Base-by-base conservation (phyloP, 2,329 filamentous ascomycete genomes). In the Xylaria sp. region DNA sequence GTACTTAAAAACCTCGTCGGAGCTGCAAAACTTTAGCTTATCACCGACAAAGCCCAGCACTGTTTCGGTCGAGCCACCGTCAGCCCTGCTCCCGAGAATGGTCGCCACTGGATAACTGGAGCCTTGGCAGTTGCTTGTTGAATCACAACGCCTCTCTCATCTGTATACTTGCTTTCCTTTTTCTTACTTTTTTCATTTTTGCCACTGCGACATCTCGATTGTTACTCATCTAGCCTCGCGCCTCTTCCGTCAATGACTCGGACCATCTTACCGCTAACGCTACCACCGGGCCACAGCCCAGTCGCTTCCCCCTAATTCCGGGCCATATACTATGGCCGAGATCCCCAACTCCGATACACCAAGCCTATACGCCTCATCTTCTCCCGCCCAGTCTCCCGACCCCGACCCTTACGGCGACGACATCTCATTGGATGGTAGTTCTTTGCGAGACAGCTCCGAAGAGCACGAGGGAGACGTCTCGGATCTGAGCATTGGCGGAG, bases 261-360 rank as follows among this genome's bases (percentile, higher is more conserved):
- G 17, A 2, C 6, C 14, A 35, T 19, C 46, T n/a, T 31, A 31
- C 28, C 46, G 37, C 55, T 25, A 42, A 12, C 23, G 21, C 40
- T 52, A 14, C n/a, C 38, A 15, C 35, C 21, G 21, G 54, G 45
- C 49, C 15, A 55, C 43, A 49, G 45, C 28, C 31, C 37, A 54
- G 23, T 38, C 14, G 23, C 14, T 15, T 35, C 45, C 37, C 28
- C 23, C n/a, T 15, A 11, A 38, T 4, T 19, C 12, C n/a, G 33
- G 38, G 19, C 49, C 2, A 45, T 23, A 37, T 57, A 65, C 35
- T 58, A 72, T 72, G 70, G 68, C 63, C 51, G 70, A 71, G 63
- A 63, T 68, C 35, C 35, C 57, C 35, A 46, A 68, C 56, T 70
- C 68, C n/a, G 66, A 68, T 58, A 45, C 42, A 2, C 43, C 52